Evolutionary conservation across 345 rosid species (phyloP).

Genomic region (Eutrema japonicum): DNA sequence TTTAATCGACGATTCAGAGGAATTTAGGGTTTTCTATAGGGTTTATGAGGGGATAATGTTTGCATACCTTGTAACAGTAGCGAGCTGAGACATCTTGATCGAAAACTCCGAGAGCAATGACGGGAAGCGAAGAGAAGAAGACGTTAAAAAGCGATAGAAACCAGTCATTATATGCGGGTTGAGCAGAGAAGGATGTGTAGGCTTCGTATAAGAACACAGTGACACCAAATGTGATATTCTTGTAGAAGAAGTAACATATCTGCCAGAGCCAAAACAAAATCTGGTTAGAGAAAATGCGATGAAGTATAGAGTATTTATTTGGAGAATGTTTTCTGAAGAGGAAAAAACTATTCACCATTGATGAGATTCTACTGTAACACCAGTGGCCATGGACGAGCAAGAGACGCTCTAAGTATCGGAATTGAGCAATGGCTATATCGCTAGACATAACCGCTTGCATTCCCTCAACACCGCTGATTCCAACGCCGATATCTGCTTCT

Average conservation of each 20-base stretch:
- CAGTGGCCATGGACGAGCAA: constrained; percentile 98
- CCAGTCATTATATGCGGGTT: constrained; percentile 92
- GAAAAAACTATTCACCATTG: constrained; percentile 58
- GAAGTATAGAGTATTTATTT: neutral
- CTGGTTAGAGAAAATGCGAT: neutral
- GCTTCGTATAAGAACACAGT: constrained; percentile 87
- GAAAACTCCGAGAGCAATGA: constrained; percentile 89
- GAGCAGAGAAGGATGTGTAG: constrained; percentile 88
- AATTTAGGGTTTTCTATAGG: neutral
- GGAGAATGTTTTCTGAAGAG: neutral
- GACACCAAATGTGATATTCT: constrained; percentile 92
- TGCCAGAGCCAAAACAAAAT: constrained; percentile 41
- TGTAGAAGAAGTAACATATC: constrained; percentile 99
- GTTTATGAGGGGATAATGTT: neutral
- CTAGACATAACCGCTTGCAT: constrained; percentile 99
- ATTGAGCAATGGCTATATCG: constrained; percentile 90
- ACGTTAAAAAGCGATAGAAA: constrained; percentile 79
- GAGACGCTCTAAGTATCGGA: constrained; percentile 82
- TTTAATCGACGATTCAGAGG: neutral
- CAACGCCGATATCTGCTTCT: constrained; percentile 95
- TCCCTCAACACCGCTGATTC: constrained; percentile 97
- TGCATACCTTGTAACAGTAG: constrained; percentile 69
- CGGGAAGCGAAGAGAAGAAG: constrained; percentile 97
- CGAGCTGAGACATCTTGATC: constrained; percentile 88
- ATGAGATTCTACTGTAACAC: constrained; percentile 94